Evolutionary conservation across 345 rosid genomes (phyloP).

Genomic region (Anastatica hierochuntica): DNA sequence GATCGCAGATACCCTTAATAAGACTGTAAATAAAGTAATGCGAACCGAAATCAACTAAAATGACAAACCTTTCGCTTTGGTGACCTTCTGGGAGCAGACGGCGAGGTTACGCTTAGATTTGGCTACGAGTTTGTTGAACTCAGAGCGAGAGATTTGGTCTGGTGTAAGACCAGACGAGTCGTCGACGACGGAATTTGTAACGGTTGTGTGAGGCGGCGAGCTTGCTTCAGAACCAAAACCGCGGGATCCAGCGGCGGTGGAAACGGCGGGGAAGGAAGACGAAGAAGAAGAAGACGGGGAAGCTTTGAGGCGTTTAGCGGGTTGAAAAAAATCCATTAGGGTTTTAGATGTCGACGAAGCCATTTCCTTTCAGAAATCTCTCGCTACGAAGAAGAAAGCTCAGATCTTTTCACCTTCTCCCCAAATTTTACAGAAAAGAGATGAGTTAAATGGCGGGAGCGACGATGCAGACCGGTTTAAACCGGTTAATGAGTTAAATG

Average conservation of each 20-base stretch:
- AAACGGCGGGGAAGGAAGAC: constrained; percentile 12
- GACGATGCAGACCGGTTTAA: neutral
- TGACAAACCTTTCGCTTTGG: constrained; percentile 39
- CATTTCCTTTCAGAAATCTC: constrained; percentile 18
- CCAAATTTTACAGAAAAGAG: neutral
- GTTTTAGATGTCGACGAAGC: constrained; percentile 48
- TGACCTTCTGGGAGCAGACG: constrained; percentile 46
- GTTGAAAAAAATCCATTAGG: constrained; percentile 55
- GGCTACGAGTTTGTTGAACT: constrained; percentile 53
- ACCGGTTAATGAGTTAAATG: no score
- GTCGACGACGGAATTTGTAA: constrained; percentile 10
- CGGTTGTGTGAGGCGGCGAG: constrained; percentile 18
- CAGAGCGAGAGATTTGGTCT: constrained; percentile 44
- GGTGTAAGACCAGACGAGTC: constrained; percentile 38
- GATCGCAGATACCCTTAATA: neutral
- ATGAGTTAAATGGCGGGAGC: neutral
- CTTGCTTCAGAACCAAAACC: constrained; percentile 5
- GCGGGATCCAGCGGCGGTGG: constrained; percentile 8
- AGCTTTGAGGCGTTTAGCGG: constrained; percentile 61
- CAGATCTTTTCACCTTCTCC: neutral
- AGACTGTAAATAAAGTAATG: constrained; percentile 2
- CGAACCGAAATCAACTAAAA: neutral
- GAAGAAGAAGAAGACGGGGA: constrained; percentile 24
- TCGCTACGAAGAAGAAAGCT: neutral
- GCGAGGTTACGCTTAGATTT: constrained; percentile 62